Percentiles rank a stretch among this genome's conserved stretches.
Conservation (phyloP, 2,329 filamentous ascomycete species). For the Ophiostoma sp. region DNA sequence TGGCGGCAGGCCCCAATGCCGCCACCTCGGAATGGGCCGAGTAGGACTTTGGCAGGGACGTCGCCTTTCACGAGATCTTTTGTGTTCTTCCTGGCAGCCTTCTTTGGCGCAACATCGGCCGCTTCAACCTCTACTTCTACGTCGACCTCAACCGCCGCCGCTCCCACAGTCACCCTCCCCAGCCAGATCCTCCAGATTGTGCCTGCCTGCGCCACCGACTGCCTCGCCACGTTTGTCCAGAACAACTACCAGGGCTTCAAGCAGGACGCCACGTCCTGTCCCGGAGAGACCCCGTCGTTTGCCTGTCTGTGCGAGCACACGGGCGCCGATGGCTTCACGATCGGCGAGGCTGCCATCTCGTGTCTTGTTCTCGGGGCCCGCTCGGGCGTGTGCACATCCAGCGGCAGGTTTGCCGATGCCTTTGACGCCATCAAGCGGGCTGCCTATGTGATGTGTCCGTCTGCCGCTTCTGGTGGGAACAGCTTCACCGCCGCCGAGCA, state of each 20-base stretch:
- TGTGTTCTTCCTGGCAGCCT: not conserved
- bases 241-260: conserved; percentile 44
- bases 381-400: conserved; percentile 46
- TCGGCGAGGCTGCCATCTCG: conserved; percentile 66
- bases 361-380: conserved; percentile 55
- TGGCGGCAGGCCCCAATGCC: conserved; percentile 17
- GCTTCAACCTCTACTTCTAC: not conserved
- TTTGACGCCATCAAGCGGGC: not conserved
- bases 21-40: conserved; percentile 11
- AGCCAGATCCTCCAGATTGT: conserved; percentile 39
- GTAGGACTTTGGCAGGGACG: conserved; percentile 16
- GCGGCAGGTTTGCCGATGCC: conserved; percentile 28
- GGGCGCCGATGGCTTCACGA: conserved; percentile 58
- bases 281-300: conserved; percentile 46
- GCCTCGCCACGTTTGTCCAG: conserved; percentile 58
- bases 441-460: conserved; percentile 7
- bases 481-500: conserved; percentile 38
- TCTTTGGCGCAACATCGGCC: not conserved
- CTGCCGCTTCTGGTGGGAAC: not conserved
- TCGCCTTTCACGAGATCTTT: not conserved
- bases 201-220: conserved; percentile 56
- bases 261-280: conserved; percentile 43
- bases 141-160: not conserved
- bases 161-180: conserved; percentile 30
- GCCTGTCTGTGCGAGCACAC: conserved; percentile 59